Percentiles rank a stretch among this genome's conserved stretches.
phyloP scores from a whole-genome alignment of 164 flowering plant genomes.

The Vitis vinifera region DNA sequence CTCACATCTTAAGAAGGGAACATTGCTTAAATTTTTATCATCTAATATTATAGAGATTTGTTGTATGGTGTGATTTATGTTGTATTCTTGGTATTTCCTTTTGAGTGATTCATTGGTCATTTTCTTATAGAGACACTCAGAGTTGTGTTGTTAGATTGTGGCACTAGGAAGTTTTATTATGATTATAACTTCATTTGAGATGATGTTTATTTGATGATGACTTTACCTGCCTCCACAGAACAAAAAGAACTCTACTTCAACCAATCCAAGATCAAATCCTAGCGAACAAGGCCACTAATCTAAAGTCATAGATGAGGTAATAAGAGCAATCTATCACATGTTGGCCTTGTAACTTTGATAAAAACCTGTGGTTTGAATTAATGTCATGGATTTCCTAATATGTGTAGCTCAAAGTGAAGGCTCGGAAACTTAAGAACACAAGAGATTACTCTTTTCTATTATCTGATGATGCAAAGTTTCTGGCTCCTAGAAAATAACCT shows the following conservation, averaged over 20 bases:
- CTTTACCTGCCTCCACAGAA: constrained; percentile 27
- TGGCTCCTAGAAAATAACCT: constrained; percentile 50
- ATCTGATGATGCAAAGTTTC: constrained; percentile 77
- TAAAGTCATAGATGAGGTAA: constrained; percentile 51
- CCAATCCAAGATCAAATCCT: constrained; percentile 26
- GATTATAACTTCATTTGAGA: not conserved
- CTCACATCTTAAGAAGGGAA: no score
- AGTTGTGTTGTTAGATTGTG: no score
- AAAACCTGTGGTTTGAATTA: not conserved
- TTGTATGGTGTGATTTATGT: not conserved
- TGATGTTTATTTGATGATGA: not conserved
- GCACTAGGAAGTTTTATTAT: not conserved
- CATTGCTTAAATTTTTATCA: no score
- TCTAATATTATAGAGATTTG: no score
- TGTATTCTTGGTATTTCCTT: not conserved
- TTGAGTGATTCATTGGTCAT: not conserved
- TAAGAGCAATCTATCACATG: not conserved
- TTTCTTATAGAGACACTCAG: not conserved
- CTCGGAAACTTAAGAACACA: constrained; percentile 58
- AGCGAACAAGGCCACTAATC: constrained; percentile 20
- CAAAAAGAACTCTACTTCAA: constrained; percentile 38
- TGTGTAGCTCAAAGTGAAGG: constrained; percentile 54
- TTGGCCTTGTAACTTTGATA: not conserved
- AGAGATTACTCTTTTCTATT: constrained; percentile 90
- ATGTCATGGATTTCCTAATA: not conserved